Conservation (phyloP, 2,329 filamentous ascomycete genomes). For the Boeremia lycopersici region DNA sequence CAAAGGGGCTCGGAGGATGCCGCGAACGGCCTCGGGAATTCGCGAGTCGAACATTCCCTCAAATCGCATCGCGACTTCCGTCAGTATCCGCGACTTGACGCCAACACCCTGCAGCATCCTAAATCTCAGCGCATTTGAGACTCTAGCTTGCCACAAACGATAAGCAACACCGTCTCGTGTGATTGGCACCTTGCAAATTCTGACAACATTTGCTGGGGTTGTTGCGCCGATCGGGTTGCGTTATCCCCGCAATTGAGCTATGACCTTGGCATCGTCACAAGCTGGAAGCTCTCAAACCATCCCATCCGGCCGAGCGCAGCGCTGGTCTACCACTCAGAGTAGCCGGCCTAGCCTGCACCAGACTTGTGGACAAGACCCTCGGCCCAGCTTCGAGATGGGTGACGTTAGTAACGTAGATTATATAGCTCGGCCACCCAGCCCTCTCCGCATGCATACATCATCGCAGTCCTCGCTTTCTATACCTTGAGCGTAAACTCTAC, state of each 20-base stretch:
- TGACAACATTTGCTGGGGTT: slow-evolving; percentile 10
- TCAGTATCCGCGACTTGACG: slow-evolving; percentile 32
- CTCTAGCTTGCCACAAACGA: slow-evolving; percentile 16
- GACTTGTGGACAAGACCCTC: slow-evolving; percentile 41
- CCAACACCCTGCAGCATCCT: slow-evolving; percentile 30
- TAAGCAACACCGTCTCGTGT: slow-evolving; percentile 9
- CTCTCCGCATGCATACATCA: slow-evolving; percentile 37
- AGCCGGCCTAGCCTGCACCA: slow-evolving; percentile 37
- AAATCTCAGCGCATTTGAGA: slow-evolving; percentile 2
- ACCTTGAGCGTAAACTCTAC: slow-evolving; percentile 9
- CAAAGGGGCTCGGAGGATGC: slow-evolving; percentile 7
- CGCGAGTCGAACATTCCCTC: neutral
- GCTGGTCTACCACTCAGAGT: slow-evolving; percentile 36
- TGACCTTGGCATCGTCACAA: slow-evolving; percentile 45
- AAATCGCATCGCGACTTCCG: slow-evolving; percentile 29
- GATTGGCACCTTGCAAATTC: slow-evolving; percentile 5
- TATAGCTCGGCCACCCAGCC: slow-evolving; percentile 30
- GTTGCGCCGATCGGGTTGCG: slow-evolving; percentile 26
- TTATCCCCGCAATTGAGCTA: slow-evolving; percentile 35
- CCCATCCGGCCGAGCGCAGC: slow-evolving; percentile 37
- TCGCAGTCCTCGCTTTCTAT: slow-evolving; percentile 26
- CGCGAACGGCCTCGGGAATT: slow-evolving; percentile 6
- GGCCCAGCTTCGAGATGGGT: slow-evolving; percentile 40
- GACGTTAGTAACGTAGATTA: slow-evolving; percentile 41
- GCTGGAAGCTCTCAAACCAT: slow-evolving; percentile 30